phyloP scores from a whole-genome alignment of 2,329 filamentous ascomycete species.

The Cercospora berteroae region DNA sequence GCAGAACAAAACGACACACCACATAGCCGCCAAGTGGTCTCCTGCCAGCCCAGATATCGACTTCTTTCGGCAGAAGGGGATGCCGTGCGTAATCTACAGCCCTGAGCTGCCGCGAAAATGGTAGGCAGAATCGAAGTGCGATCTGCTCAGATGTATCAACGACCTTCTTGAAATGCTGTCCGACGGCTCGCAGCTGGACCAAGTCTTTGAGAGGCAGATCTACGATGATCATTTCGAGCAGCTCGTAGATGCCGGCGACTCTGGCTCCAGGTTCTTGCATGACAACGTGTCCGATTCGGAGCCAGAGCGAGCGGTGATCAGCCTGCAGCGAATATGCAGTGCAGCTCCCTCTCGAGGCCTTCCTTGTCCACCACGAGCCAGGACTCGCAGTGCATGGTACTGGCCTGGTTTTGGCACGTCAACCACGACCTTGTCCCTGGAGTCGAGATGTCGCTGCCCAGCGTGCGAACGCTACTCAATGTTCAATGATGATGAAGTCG shows the following conservation, averaged over 20 bases:
- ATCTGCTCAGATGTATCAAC: conserved; percentile 17
- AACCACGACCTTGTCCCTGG: not conserved
- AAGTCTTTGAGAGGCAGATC: conserved; percentile 12
- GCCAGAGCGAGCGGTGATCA: not conserved
- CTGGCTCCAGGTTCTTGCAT: conserved; percentile 7
- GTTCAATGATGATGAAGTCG: not conserved
- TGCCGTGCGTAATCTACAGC: conserved; percentile 9
- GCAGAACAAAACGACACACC: conserved; percentile 7
- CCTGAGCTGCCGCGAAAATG: conserved; percentile 4
- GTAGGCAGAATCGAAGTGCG: conserved; percentile 7
- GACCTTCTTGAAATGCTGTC: conserved; percentile 5
- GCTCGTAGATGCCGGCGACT: conserved; percentile 18
- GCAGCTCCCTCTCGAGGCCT: not conserved
- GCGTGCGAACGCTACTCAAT: not conserved
- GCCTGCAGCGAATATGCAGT: not conserved
- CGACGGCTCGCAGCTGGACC: conserved; percentile 2
- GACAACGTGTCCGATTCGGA: not conserved
- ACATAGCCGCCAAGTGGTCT: conserved; percentile 5
- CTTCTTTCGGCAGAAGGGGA: conserved; percentile 12
- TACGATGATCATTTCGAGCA: conserved; percentile 18
- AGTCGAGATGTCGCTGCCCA: not conserved
- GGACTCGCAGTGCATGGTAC: not conserved
- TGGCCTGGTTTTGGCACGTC: not conserved
- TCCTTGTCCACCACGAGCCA: not conserved
- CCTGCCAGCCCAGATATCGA: conserved; percentile 15